phyloP scores from a whole-genome alignment of 2,329 filamentous ascomycete species.

The Penicillium paneum region DNA sequence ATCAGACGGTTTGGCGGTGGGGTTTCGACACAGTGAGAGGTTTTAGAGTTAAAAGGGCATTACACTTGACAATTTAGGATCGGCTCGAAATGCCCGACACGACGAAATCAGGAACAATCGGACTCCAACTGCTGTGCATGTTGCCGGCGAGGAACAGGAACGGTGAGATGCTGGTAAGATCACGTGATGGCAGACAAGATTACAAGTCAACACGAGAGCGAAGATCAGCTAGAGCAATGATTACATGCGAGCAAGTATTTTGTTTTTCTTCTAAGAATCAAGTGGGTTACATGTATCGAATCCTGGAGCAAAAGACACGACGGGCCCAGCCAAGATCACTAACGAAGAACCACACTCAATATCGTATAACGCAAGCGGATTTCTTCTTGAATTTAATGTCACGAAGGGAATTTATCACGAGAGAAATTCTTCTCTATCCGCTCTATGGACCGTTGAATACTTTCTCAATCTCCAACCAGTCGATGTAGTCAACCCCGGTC shows the following conservation, averaged over 20 bases:
- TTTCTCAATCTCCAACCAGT: slow-evolving; percentile 26
- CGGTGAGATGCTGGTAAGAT: slow-evolving; percentile 12
- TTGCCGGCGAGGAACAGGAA: slow-evolving; percentile 9
- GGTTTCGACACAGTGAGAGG: background rate
- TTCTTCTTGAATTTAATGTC: too few species aligned
- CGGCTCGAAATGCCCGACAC: slow-evolving; percentile 3
- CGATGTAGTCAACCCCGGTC: slow-evolving; percentile 21
- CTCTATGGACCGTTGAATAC: slow-evolving; percentile 15
- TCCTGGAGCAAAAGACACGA: background rate
- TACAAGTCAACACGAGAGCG: background rate
- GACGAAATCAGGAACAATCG: slow-evolving; percentile 7
- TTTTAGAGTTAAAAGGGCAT: background rate
- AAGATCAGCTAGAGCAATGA: background rate
- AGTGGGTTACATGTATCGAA: background rate
- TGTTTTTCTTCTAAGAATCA: too few species aligned
- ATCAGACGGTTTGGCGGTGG: slow-evolving; percentile 5
- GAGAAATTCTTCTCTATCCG: background rate
- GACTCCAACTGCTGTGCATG: slow-evolving; percentile 2
- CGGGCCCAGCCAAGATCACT: background rate
- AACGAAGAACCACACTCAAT: background rate
- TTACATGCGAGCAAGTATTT: too few species aligned
- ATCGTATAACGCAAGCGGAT: too few species aligned
- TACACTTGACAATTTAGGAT: background rate
- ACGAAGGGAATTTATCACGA: background rate
- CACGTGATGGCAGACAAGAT: slow-evolving; percentile 11